Base-by-base conservation (phyloP, 2,329 filamentous ascomycete genomes). In the Leptographium galeiforme region DNA sequence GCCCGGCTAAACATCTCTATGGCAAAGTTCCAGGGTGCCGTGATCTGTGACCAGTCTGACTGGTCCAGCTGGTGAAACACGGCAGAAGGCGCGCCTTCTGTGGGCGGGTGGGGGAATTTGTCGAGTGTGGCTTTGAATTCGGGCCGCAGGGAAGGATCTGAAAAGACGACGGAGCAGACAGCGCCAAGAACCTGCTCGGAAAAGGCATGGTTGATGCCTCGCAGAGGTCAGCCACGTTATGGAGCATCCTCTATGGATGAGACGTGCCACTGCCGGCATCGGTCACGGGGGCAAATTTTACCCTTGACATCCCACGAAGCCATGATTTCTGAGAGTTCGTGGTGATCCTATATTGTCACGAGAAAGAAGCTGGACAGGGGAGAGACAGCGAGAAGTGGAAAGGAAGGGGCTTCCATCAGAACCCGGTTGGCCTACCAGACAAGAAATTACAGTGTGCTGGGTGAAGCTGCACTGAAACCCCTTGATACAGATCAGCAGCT, bases 161-260 rank as follows among this genome's bases (percentile, higher is more conserved):
- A 68, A 40, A 70, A 62, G 30, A 70, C 53, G 44, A 70, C 67
- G 11, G 67, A 69, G 57, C 63, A 70, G 52, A 65, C 66, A 18
- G 62, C 61, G 4, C 55, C 53, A 38, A 70, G 62, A 4, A 71
- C 62, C 4, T 66, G 56, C 19, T 60, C 57, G 47, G 64, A 61
- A 55, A 70, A 68, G 38, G 60, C 63, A 10, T 69, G 63, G 57
- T 64, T 67, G 53, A 71, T 70, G 34, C 68, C 67, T 69, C 7
- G 11, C 19, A 25, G 2, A 19, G 7, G 25, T 46, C 18, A 46
- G 19, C 2, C 13, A 30, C 30, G 10, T 1, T 6, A 32, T 13
- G 12, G 19, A 14, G 10, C 16, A 32, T 7, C n/a, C n/a, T 7
- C 3, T 41, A 8, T 1, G 4, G 11, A 6, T 11, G 5, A 34